These are phyloP conservation scores for Pascua guehoae DNA, from an alignment of 1,284 basidiomycete genomes.

Conservation along the genomic window DNA sequence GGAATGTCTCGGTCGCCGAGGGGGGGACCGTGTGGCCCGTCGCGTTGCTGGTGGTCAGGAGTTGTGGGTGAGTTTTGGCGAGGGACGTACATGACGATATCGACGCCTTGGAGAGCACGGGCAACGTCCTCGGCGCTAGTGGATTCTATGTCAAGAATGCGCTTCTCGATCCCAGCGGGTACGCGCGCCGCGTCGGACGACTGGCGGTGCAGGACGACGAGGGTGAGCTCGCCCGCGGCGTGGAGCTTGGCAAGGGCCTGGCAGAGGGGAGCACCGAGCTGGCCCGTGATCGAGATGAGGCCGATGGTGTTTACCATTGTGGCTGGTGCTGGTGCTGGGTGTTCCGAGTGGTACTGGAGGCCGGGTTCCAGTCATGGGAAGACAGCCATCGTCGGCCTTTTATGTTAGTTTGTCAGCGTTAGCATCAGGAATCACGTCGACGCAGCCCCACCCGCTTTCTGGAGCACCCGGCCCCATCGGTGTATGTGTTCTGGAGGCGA, in stretches of 20 bases:
- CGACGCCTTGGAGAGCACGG: slow-evolving; percentile 1
- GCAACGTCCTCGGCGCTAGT: background rate
- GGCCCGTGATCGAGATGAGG: slow-evolving; percentile 8
- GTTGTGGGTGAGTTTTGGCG: background rate
- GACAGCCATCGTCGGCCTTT: too few relatives aligned
- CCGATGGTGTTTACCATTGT: slow-evolving; percentile 5
- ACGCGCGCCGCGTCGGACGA: slow-evolving; percentile 8
- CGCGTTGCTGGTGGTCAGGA: background rate
- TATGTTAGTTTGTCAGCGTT: too few relatives aligned
- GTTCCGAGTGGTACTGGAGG: too few relatives aligned
- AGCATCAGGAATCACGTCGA: too few relatives aligned
- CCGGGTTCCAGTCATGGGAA: too few relatives aligned
- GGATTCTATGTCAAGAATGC: slow-evolving; percentile 4
- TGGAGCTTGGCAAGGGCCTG: background rate
- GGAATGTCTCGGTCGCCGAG: slow-evolving; percentile 1
- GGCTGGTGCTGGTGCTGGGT: too few relatives aligned
- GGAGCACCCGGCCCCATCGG: too few relatives aligned
- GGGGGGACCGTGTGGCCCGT: background rate
- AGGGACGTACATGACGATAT: slow-evolving; percentile 2
- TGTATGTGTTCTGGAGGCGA: too few relatives aligned
- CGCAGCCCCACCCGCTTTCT: too few relatives aligned
- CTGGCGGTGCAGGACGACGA: slow-evolving; percentile 12
- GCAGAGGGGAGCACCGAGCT: slow-evolving; percentile 4
- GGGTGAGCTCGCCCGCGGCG: slow-evolving; percentile 1
- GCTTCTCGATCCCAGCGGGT: slow-evolving; percentile 8